A percentile compares a stretch with the other conserved stretches of the same genome.
Conservation (phyloP, 306 rosid genomes). For the Abrus pulchellus region DNA sequence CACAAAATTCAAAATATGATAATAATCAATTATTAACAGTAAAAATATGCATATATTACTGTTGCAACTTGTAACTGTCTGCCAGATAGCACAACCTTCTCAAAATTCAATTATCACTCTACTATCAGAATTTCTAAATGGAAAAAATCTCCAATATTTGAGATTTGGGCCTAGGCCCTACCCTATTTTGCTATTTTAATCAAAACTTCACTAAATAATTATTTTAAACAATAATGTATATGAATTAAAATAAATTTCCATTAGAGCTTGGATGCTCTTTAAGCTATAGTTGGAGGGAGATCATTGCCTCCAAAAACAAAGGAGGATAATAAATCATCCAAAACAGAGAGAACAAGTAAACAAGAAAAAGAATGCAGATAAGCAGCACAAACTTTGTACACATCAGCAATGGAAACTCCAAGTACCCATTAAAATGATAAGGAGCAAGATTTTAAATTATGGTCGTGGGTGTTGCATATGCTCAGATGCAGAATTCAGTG, state of each 20-base stretch:
- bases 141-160: neutral
- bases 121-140: neutral
- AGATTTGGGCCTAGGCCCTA: neutral
- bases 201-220: neutral
- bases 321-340: neutral
- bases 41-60: neutral
- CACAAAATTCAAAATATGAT: slow-evolving; percentile 20
- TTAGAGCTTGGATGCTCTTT: neutral
- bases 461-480: neutral
- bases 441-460: neutral
- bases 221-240: neutral
- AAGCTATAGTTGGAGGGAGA: neutral
- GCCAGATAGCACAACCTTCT: slow-evolving; percentile 18
- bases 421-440: neutral
- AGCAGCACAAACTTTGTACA: neutral
- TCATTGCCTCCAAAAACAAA: neutral
- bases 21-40: slow-evolving; percentile 3
- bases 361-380: slow-evolving; percentile 4
- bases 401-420: neutral
- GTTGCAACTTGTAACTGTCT: neutral
- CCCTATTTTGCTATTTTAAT: neutral
- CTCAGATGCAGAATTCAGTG: neutral
- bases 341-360: neutral
- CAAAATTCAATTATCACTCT: neutral
- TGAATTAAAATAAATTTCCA: neutral